Evolutionary conservation across 2,329 filamentous ascomycete species (phyloP).

Genomic region (Dactylellina haptotyla): DNA sequence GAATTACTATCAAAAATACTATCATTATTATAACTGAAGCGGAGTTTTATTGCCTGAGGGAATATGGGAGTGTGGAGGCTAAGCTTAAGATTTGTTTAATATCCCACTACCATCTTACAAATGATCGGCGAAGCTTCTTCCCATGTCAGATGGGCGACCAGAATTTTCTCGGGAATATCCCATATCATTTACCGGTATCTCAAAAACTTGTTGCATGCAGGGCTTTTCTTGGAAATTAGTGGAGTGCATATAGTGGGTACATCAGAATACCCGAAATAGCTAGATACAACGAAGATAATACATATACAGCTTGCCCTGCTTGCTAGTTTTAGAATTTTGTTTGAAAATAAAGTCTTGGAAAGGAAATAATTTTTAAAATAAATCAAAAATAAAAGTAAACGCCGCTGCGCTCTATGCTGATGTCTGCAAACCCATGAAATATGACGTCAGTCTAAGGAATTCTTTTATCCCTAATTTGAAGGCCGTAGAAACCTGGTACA

Average conservation of each 20-base stretch:
- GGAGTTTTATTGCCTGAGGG: background rate
- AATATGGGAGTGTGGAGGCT: too few relatives aligned
- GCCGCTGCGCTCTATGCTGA: constrained; percentile 27
- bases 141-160: too few relatives aligned
- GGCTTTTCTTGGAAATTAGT: constrained; percentile 15
- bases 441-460: background rate
- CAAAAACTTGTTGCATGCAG: constrained; percentile 4
- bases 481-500: background rate
- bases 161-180: too few relatives aligned
- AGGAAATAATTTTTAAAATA: constrained; percentile 29
- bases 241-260: constrained; percentile 23
- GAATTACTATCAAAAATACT: constrained; percentile 10
- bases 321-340: background rate
- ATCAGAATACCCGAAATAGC: constrained; percentile 25
- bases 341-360: background rate
- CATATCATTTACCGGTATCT: too few relatives aligned
- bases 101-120: too few relatives aligned
- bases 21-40: constrained; percentile 3
- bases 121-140: too few relatives aligned
- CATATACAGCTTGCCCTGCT: constrained; percentile 14
- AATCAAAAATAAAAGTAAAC: constrained; percentile 5
- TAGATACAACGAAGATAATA: constrained; percentile 29
- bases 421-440: constrained; percentile 18
- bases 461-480: constrained; percentile 14
- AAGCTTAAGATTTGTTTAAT: too few relatives aligned